Conservation (phyloP, 2,329 filamentous ascomycete species). For the Ophiostoma angusticollis region DNA sequence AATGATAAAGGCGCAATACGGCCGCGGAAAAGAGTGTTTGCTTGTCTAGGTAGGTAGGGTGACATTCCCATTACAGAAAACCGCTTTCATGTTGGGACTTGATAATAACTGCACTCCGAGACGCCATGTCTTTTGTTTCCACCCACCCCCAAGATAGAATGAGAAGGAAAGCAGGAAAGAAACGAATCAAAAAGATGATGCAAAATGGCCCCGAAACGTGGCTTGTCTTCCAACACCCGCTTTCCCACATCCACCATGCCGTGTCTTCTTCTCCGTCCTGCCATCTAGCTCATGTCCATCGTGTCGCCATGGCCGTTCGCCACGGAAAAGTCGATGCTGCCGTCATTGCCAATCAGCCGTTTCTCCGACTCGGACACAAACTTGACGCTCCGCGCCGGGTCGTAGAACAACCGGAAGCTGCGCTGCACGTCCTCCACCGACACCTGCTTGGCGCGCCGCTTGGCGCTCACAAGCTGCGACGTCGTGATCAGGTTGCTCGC, state of each 20-base stretch:
- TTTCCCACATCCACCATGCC: slow-evolving; percentile 7
- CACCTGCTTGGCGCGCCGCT: slow-evolving; percentile 75
- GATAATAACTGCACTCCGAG: no score
- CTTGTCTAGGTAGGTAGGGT: no score
- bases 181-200: slow-evolving; percentile 1
- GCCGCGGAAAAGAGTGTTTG: no score
- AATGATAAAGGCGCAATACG: no score
- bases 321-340: slow-evolving; percentile 57
- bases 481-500: slow-evolving; percentile 98
- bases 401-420: slow-evolving; percentile 89
- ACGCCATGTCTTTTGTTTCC: no score
- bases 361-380: slow-evolving; percentile 87
- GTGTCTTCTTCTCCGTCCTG: neutral
- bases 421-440: slow-evolving; percentile 80
- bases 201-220: slow-evolving; percentile 2
- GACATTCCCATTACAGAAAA: no score
- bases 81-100: no score
- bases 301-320: slow-evolving; percentile 36
- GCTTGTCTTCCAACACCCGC: slow-evolving; percentile 9
- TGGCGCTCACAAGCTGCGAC: slow-evolving; percentile 73
- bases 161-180: slow-evolving; percentile 1
- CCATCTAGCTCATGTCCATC: slow-evolving; percentile 20
- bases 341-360: slow-evolving; percentile 79
- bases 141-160: no score
- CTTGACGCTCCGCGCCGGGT: slow-evolving; percentile 73